Evolutionary conservation across 331 rosid species (phyloP).

Genomic region (Rosa hybrid): DNA sequence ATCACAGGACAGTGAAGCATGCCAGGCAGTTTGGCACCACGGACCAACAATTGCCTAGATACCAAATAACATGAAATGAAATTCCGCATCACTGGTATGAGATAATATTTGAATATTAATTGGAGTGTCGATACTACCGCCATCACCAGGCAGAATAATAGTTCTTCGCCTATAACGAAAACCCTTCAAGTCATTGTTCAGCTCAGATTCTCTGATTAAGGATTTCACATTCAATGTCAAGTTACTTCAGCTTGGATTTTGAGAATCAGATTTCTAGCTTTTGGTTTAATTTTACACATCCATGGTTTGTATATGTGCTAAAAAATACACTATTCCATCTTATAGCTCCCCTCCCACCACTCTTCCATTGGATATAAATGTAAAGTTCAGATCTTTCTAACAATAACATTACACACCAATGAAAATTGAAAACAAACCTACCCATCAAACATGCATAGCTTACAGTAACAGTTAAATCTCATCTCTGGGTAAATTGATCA

Average conservation of each 20-base stretch:
- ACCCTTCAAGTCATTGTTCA: not conserved
- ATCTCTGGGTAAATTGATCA: constrained; percentile 13
- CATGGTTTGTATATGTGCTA: not conserved
- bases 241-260: not conserved
- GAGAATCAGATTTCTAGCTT: not conserved
- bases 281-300: not conserved
- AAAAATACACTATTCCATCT: not conserved
- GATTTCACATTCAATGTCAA: not conserved
- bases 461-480: not conserved
- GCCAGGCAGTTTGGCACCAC: not conserved
- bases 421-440: not conserved
- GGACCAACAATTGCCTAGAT: not conserved
- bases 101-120: not conserved
- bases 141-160: not conserved
- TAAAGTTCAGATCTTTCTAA: not conserved
- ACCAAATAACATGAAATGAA: not conserved
- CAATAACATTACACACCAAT: not conserved
- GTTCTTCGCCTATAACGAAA: not conserved
- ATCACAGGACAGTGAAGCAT: not conserved
- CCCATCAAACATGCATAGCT: not conserved
- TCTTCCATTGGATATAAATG: not conserved
- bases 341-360: not conserved
- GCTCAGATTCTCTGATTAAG: not conserved
- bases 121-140: not conserved
- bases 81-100: not conserved